Base-by-base conservation (phyloP, 2,329 filamentous ascomycete species). In the Fusarium drepaniforme region DNA sequence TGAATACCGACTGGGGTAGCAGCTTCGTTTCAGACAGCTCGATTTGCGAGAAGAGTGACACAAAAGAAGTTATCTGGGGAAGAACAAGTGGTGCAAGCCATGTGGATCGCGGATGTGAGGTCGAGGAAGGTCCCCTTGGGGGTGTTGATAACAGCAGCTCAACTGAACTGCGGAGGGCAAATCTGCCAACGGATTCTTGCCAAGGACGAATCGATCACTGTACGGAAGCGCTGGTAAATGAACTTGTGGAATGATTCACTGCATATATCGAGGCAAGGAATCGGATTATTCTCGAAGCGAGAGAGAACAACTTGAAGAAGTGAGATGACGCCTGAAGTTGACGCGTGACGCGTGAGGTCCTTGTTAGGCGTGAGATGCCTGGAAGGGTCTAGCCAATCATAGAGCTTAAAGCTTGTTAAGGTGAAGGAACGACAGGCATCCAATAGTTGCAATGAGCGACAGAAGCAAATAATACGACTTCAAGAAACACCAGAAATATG, bases 261-360 rank as follows among this genome's bases (percentile, higher is more conserved):
- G 42, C 59, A 71, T 73, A 38, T 61, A 62, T 63, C 57, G 46
- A 73, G 51, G 37, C 51, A 62, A 64, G 65, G 28, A 66, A 53
- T 46, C 42, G 60, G 57, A 40, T 44, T 69, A 33, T 68, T 71
- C 77, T 77, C 63, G 67, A 78, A 74, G 46, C 46, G 61, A 73
- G 35, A 68, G 51, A 67, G 75, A 72, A 74, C 44, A 51, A 64
- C 49, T 56, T 56, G 28, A 66, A 51, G 21, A 12, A 33, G 58
- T 62, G 46, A 21, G 33, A 40, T 28, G 25, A 74, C 77, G 68
- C 74, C 74, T 74, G 72, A 76, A 72, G 63, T 74, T 66, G 74
- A 74, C 64, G 68, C 72, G 73, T 57, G 64, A 53, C 57, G 63
- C 51, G 28, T 35, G 64, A 75, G 40, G 30, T 66, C 59, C 33